phyloP scores from a whole-genome alignment of 768 basidiomycete genomes.

The Tylopilus rubrobrunneus region DNA sequence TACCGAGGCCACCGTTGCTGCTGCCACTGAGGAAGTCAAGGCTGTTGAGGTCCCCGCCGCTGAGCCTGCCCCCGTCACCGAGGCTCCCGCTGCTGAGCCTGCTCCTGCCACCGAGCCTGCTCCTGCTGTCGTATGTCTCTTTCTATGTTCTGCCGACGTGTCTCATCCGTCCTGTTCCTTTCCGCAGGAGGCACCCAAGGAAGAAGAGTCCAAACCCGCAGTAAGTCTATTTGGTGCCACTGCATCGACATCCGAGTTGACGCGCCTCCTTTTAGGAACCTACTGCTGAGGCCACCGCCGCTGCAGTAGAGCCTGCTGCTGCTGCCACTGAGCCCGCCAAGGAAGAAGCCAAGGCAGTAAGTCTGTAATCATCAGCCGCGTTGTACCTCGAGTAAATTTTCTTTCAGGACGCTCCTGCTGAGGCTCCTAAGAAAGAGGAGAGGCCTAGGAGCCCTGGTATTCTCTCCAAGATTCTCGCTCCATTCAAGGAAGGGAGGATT shows the following conservation, averaged over 20 bases:
- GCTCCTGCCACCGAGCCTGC: constrained; percentile 31
- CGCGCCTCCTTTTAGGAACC: constrained; percentile 32
- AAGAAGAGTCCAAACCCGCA: constrained; percentile 37
- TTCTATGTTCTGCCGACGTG: background rate
- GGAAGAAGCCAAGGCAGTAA: constrained; percentile 43
- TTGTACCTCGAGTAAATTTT: constrained; percentile 26
- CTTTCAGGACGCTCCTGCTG: constrained; percentile 40
- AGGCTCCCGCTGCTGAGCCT: constrained; percentile 23
- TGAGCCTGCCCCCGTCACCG: constrained; percentile 30
- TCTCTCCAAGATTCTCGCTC: constrained; percentile 73
- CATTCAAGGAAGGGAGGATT: constrained; percentile 59
- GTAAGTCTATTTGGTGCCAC: constrained; percentile 24
- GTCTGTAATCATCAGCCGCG: constrained; percentile 21
- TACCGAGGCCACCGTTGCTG: constrained; percentile 52
- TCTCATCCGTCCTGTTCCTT: background rate
- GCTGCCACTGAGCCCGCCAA: constrained; percentile 34
- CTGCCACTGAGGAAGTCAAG: constrained; percentile 52
- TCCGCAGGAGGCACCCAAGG: constrained; percentile 39
- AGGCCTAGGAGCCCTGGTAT: constrained; percentile 77
- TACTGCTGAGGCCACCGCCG: constrained; percentile 25
- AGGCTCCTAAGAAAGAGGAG: constrained; percentile 65
- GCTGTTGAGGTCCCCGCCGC: constrained; percentile 37
- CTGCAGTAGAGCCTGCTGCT: constrained; percentile 24
- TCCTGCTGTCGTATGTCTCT: constrained; percentile 33
- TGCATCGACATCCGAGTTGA: background rate